phyloP scores from a whole-genome alignment of 129 eudicot genomes.

The Ambrosia trifida region DNA sequence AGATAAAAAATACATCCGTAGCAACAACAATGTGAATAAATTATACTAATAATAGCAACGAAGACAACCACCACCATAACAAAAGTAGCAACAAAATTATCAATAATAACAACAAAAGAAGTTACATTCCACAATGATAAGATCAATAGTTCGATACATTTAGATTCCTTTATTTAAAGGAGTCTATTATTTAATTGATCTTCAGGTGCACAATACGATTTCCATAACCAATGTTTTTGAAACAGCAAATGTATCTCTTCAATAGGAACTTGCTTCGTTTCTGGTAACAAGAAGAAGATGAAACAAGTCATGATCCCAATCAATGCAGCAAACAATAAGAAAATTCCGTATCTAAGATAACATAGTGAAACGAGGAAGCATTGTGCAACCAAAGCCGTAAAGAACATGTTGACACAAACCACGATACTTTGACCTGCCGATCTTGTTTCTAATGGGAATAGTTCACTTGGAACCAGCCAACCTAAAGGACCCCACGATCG shows the following conservation, averaged over 20 bases:
- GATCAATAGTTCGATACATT: background rate
- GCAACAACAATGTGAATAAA: too few relatives aligned
- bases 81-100: too few relatives aligned
- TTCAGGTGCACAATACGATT: slow-evolving; percentile 48
- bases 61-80: too few relatives aligned
- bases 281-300: slow-evolving; percentile 73
- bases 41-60: too few relatives aligned
- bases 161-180: background rate
- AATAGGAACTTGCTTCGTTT: slow-evolving; percentile 83
- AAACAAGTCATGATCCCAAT: slow-evolving; percentile 59
- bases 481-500: slow-evolving; percentile 98
- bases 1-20: too few relatives aligned
- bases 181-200: slow-evolving; percentile 8
- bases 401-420: slow-evolving; percentile 92
- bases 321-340: slow-evolving; percentile 64
- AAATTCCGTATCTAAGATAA: slow-evolving; percentile 72
- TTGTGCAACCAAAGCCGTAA: slow-evolving; percentile 74
- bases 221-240: slow-evolving; percentile 79
- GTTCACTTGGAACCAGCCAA: slow-evolving; percentile 93
- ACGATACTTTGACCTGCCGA: slow-evolving; percentile 94
- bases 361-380: slow-evolving; percentile 68
- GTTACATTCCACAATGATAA: background rate
- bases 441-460: slow-evolving; percentile 90
- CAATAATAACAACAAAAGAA: background rate
- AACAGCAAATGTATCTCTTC: slow-evolving; percentile 75